Evolutionary conservation across 441 rosid species (phyloP).

Genomic region (Euphorbia neoarborescens): DNA sequence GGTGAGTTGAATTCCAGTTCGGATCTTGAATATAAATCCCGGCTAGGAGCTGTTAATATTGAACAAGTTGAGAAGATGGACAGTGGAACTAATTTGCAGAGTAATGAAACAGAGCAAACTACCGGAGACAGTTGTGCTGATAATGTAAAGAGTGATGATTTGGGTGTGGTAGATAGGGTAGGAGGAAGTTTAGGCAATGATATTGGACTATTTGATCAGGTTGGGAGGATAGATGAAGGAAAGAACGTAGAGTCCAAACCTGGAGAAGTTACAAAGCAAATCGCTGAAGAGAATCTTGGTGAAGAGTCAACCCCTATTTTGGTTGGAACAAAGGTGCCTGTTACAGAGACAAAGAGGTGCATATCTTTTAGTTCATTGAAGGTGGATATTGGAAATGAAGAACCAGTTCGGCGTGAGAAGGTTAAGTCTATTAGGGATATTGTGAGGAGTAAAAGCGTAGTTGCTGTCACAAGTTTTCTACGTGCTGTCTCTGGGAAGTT

Average conservation of each 20-base stretch:
- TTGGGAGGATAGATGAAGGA: constrained; percentile 21
- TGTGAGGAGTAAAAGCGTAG: constrained; percentile 54
- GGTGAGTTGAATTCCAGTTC: constrained; percentile 11
- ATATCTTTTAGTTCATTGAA: constrained; percentile 30
- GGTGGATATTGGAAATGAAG: constrained; percentile 31
- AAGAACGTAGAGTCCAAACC: constrained; percentile 23
- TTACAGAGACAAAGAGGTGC: constrained; percentile 32
- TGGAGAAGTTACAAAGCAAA: constrained; percentile 29
- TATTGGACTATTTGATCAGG: constrained; percentile 18
- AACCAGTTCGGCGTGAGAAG: constrained; percentile 58
- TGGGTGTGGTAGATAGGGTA: constrained; percentile 11
- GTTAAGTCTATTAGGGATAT: constrained; percentile 53
- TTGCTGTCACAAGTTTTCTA: constrained; percentile 50
- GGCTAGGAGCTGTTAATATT: constrained; percentile 14
- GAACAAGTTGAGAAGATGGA: constrained; percentile 16
- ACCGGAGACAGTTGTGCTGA: constrained; percentile 22
- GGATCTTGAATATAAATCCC: constrained; percentile 19
- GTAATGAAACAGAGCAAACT: constrained; percentile 25
- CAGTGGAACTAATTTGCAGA: constrained; percentile 18
- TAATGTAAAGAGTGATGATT: too few relatives aligned
- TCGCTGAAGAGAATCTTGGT: constrained; percentile 19
- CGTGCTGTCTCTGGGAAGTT: constrained; percentile 45
- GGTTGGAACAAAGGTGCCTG: constrained; percentile 48
- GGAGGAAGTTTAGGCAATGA: constrained; percentile 18
- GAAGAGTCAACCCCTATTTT: constrained; percentile 38